These are phyloP conservation scores for Orbilia oligospora DNA, from an alignment of 2,329 filamentous ascomycete species.

Conservation along the genomic window DNA sequence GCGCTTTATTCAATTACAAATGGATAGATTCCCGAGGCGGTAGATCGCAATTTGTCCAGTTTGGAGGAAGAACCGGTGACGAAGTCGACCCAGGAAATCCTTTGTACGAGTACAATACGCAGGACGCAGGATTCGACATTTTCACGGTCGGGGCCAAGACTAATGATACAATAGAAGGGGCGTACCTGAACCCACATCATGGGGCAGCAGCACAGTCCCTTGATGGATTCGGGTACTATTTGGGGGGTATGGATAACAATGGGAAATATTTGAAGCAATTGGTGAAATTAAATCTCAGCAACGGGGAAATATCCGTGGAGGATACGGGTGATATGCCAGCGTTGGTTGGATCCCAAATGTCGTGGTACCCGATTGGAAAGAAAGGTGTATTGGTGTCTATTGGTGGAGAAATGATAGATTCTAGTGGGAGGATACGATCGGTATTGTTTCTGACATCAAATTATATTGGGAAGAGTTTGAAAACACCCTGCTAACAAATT, in stretches of 20 bases:
- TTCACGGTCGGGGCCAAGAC: constrained; percentile 7
- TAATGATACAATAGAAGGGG: constrained; percentile 5
- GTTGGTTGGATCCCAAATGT: constrained; percentile 38
- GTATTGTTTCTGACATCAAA: constrained; percentile 11
- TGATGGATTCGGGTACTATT: constrained; percentile 42
- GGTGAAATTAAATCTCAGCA: constrained; percentile 32
- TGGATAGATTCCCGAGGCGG: constrained; percentile 28
- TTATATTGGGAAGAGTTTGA: not conserved
- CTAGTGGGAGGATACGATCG: constrained; percentile 34
- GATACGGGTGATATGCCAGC: constrained; percentile 31
- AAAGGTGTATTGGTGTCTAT: constrained; percentile 40
- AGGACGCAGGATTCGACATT: constrained; percentile 12
- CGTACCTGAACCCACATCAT: constrained; percentile 39
- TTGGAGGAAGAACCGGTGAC: constrained; percentile 27
- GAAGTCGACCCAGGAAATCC: constrained; percentile 17
- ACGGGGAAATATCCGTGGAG: constrained; percentile 38
- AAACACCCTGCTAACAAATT: not conserved
- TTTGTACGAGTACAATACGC: constrained; percentile 30
- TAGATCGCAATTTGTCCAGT: constrained; percentile 29
- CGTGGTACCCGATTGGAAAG: constrained; percentile 48
- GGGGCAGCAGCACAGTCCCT: constrained; percentile 50
- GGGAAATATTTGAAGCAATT: constrained; percentile 41
- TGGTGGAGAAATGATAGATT: constrained; percentile 36
- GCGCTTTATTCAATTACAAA: constrained; percentile 35
- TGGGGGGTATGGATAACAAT: constrained; percentile 37